Conservation (phyloP, 495 filamentous ascomycete genomes). For the Neurospora sp. region DNA sequence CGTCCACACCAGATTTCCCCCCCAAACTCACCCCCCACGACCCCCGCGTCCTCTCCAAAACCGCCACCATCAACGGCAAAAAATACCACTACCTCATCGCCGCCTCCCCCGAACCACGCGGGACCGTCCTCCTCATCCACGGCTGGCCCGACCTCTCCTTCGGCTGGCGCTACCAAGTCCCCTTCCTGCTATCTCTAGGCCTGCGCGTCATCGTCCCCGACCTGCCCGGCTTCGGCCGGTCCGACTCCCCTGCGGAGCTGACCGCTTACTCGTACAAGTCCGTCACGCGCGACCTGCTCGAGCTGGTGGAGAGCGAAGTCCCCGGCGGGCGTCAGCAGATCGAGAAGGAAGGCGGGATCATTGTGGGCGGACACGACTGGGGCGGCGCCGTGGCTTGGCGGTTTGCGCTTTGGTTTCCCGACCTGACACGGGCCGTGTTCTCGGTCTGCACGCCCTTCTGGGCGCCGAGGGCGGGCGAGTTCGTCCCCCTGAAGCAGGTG, state of each 20-base stretch:
- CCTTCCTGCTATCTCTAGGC: conserved; percentile 50
- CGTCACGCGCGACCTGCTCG: conserved; percentile 51
- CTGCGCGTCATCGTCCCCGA: conserved; percentile 40
- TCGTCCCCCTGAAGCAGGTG: conserved; percentile 36
- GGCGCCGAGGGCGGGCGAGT: conserved; percentile 35
- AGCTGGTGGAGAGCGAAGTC: conserved; percentile 5
- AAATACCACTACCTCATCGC: conserved; percentile 59
- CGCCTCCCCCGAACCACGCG: conserved; percentile 26
- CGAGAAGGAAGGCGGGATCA: conserved; percentile 25
- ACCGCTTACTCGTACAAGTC: conserved; percentile 54
- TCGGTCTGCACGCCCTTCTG: conserved; percentile 67
- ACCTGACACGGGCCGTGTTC: conserved; percentile 62
- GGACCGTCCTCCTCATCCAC: conserved; percentile 53
- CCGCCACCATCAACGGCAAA: conserved; percentile 48
- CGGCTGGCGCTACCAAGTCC: conserved; percentile 78
- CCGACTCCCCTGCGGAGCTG: conserved; percentile 42
- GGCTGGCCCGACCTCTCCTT: conserved; percentile 56
- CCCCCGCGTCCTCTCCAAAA: conserved; percentile 50
- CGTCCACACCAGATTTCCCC: conserved; percentile 30
- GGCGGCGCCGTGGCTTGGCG: conserved; percentile 49
- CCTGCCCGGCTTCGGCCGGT: conserved; percentile 61
- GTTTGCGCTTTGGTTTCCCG: conserved; percentile 59
- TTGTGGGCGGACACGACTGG: conserved; percentile 86
- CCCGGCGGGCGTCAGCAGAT: conserved; percentile 57
- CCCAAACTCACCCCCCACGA: conserved; percentile 50